Evolutionary conservation across 2,329 filamentous ascomycete genomes (phyloP).

Genomic region (Xylaria digitata): DNA sequence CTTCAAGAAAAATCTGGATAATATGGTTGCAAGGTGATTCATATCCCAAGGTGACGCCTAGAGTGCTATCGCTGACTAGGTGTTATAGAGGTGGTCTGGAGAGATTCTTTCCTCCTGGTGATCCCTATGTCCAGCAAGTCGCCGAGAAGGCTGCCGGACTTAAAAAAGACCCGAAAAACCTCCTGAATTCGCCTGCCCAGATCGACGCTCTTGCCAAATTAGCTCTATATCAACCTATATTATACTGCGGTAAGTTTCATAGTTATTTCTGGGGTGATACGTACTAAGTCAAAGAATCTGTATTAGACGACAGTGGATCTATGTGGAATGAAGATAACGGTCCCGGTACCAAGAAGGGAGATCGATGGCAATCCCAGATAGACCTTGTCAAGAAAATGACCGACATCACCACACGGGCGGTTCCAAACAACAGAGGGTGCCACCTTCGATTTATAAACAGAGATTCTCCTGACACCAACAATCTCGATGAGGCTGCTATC

Average conservation of each 20-base stretch:
- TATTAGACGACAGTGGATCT: slow-evolving; percentile 37
- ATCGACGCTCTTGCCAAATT: slow-evolving; percentile 37
- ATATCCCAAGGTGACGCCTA: not conserved
- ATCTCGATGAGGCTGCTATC: slow-evolving; percentile 27
- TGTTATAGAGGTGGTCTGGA: slow-evolving; percentile 30
- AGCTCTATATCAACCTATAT: slow-evolving; percentile 37
- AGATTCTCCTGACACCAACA: slow-evolving; percentile 21
- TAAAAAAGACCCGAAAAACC: slow-evolving; percentile 34
- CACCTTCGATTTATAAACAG: slow-evolving; percentile 39
- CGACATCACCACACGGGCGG: slow-evolving; percentile 30
- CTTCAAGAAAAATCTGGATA: slow-evolving; percentile 33
- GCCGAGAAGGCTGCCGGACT: slow-evolving; percentile 35
- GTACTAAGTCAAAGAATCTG: not conserved
- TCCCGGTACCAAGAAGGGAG: slow-evolving; percentile 30
- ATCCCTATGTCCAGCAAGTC: slow-evolving; percentile 35
- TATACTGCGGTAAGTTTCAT: slow-evolving; percentile 37
- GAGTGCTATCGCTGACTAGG: not conserved
- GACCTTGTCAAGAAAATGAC: slow-evolving; percentile 35
- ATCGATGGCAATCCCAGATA: slow-evolving; percentile 34
- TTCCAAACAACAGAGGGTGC: slow-evolving; percentile 33
- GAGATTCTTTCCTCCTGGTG: slow-evolving; percentile 32
- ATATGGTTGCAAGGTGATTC: slow-evolving; percentile 19
- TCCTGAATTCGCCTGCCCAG: slow-evolving; percentile 35
- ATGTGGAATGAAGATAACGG: slow-evolving; percentile 37
- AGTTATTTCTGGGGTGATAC: not conserved